Base-by-base conservation (phyloP, 108 stramenopile species). In the Conticribra weissflogii region DNA sequence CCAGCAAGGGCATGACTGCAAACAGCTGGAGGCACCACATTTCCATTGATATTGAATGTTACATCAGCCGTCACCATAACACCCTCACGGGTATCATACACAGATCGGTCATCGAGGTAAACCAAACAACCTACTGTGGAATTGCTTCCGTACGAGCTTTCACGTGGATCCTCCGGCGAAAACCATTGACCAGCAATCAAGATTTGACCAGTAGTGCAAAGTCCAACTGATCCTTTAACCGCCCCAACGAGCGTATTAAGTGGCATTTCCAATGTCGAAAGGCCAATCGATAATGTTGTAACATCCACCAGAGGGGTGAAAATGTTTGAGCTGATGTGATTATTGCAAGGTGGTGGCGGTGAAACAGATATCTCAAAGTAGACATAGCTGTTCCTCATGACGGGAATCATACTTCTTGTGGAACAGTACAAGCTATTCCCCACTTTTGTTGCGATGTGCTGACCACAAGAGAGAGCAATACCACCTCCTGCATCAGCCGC, bases 191-290 rank as follows among this genome's bases (percentile, higher is more conserved):
- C 91, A 17, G 85, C 88, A 4, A 79, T 68, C 14, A 93, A 62
- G 48, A 96, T 86, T 79, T 98, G 97, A 1, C 97, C 97, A 12
- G 94, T 96, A 7, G 88, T 90, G 74, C 97, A 96, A 4, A 98
- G 82, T 8, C 97, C 96, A 32, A 94, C 86, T 44, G 90, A 90
- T 28, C 95, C 92, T 67, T 91, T 92, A 92, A 94, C 97, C 0
- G 94, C 89, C 16, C 97, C 97, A 2, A 98, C 97, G 7, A 97
- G 83, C 15, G 96, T 95, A 71, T 94, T 94, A 24, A 95, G 80
- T 27, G 97, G 96, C 97, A 98, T 98, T 78, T 98, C 97, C 44
- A 89, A 82, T 3, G 96, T 98, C 19, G 94, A 94, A 17, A 98
- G 74, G 2, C 97, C 97, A 70, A 98, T 84, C 17, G 91, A 86